Conservation (phyloP, 1,284 basidiomycete genomes). For the Leccinum holopus region DNA sequence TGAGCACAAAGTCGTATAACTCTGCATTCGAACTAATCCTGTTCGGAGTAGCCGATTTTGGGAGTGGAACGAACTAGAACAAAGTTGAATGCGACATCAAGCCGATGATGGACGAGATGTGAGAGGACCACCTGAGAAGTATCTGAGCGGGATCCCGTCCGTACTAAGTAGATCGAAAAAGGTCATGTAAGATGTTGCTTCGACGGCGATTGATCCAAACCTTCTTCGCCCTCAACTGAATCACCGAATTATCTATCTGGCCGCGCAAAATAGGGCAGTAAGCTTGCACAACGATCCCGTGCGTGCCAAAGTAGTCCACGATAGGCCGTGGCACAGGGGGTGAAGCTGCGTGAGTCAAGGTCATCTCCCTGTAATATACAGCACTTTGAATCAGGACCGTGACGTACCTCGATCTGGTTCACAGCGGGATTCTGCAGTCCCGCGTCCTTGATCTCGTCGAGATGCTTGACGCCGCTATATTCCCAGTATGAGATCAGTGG, state of each 20-base stretch:
- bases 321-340: too few relatives aligned
- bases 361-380: constrained; percentile 3
- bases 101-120: too few relatives aligned
- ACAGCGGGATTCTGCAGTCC: constrained; percentile 67
- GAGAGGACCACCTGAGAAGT: too few relatives aligned
- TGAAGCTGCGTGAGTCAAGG: constrained; percentile 39
- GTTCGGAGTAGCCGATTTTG: constrained; percentile 68
- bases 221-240: too few relatives aligned
- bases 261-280: too few relatives aligned
- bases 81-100: background rate
- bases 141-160: too few relatives aligned
- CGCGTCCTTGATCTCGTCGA: constrained; percentile 68
- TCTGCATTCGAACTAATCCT: constrained; percentile 70
- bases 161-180: too few relatives aligned
- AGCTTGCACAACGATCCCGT: too few relatives aligned
- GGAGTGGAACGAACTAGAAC: constrained; percentile 59
- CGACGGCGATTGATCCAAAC: too few relatives aligned
- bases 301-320: too few relatives aligned
- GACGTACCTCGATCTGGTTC: constrained; percentile 84
- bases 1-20: constrained; percentile 70
- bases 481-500: background rate
- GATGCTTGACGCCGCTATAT: constrained; percentile 67
- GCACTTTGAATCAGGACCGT: constrained; percentile 5
- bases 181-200: too few relatives aligned
- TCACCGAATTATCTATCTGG: too few relatives aligned